Base-by-base conservation (phyloP, 202 grass and related monocot genomes). In the Dendrocalamus latiflorus region DNA sequence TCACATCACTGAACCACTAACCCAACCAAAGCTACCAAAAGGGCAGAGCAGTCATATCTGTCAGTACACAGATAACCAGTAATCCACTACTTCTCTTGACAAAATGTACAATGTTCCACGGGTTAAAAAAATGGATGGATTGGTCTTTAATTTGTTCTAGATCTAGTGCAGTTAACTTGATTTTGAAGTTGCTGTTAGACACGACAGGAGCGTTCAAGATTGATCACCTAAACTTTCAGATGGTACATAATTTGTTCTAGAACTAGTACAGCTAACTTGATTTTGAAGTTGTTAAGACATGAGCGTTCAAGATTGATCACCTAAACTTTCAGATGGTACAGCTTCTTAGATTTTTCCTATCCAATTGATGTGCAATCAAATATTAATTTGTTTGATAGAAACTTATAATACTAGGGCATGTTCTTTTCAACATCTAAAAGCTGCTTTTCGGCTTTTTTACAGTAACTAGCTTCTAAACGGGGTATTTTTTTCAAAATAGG, bases 91-190 rank as follows among this genome's bases (percentile, higher is more conserved):
- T 72, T 59, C 57, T 72, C n/a, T 65, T 21, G 57, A 78, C 25
- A 65, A 82, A 54, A 33, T 41, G 49, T 73, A 63, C 56, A 63
- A 62, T 30, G 53, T 62, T 73, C 8, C 67, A 49, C 49, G 41
- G 61, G 42, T 72, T 60, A 51, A 72, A 57, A 71, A 62, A 42
- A 26, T 26, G 24, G 8, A 81, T 36, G 53, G 6, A 0, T 61
- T 72, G 79, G 41, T 61, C 79, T 33, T 73, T 38, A 50, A 82
- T 39, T 61, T 82, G 54, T 82, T 81, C 45, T 78, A 42, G 55
- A 70, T 10, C 64, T 50, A 75, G 22, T 83, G 63, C 75, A 79
- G 45, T 56, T 72, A 70, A 54, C 22, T 22, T 44, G 9, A 71
- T 9, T 28, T 62, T 71, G 65, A 64, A 38, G 25, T 82, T 82